These are phyloP conservation scores for Aspergillus hortae DNA, from an alignment of 2,329 filamentous ascomycete species.

Conservation along the genomic window DNA sequence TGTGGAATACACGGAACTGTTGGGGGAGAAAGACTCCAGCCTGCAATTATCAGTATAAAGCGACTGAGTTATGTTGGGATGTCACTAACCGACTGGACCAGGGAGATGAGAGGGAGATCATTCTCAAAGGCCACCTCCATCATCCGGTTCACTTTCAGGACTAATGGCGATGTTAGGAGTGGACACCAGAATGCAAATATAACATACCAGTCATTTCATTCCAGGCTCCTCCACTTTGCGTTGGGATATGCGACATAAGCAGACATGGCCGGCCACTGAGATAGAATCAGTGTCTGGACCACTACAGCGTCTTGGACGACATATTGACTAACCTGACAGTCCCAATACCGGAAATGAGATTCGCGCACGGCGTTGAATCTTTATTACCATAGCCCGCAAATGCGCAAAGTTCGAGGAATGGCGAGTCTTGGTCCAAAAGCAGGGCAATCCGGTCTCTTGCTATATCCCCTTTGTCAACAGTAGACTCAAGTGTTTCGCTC, in stretches of 20 bases:
- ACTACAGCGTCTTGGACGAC: background rate
- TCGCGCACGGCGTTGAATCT: conserved; percentile 36
- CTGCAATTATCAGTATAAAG: conserved; percentile 10
- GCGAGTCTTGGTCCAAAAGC: conserved; percentile 36
- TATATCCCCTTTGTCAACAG: conserved; percentile 8
- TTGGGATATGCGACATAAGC: conserved; percentile 42
- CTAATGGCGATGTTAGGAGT: background rate
- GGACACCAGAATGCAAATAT: too few species aligned
- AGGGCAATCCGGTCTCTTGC: conserved; percentile 39
- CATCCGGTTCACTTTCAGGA: background rate
- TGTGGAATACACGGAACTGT: conserved; percentile 46
- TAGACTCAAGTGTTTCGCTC: background rate
- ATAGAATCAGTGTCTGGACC: background rate
- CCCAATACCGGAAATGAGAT: conserved; percentile 39
- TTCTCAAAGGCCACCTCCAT: background rate
- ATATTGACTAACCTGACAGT: conserved; percentile 20
- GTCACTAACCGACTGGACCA: background rate
- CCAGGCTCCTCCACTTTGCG: conserved; percentile 43
- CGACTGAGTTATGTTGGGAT: background rate
- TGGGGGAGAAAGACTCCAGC: conserved; percentile 43
- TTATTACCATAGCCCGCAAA: conserved; percentile 35
- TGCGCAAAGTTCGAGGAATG: conserved; percentile 38
- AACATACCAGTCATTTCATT: conserved; percentile 38
- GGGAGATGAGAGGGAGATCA: background rate
- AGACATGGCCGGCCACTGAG: conserved; percentile 24